phyloP scores from a whole-genome alignment of 371 early-diverging fungal species.

The Mucor plumbeus region DNA sequence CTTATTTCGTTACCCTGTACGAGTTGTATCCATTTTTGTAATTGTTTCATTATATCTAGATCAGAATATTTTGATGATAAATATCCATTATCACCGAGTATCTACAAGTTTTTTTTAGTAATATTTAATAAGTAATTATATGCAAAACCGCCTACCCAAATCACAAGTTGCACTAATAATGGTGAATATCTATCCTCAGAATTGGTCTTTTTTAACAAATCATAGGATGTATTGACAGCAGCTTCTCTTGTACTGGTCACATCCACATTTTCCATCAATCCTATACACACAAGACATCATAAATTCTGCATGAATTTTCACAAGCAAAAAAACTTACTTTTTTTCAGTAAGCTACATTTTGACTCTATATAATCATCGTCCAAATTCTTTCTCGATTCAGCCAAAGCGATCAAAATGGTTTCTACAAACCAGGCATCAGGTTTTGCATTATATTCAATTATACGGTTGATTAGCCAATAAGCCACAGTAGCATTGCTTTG shows the following conservation, averaged over 20 bases:
- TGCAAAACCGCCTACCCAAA: slow-evolving; percentile 22
- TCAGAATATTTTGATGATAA: slow-evolving; percentile 26
- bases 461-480: slow-evolving; percentile 31
- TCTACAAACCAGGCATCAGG: slow-evolving; percentile 27
- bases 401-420: slow-evolving; percentile 19
- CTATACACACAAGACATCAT: slow-evolving; percentile 10
- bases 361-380: slow-evolving; percentile 29
- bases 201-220: slow-evolving; percentile 12
- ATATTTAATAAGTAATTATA: too few relatives aligned
- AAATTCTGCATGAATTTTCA: slow-evolving; percentile 4
- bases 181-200: slow-evolving; percentile 16
- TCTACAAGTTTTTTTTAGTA: slow-evolving; percentile 17
- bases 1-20: slow-evolving; percentile 33
- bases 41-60: slow-evolving; percentile 37
- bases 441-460: slow-evolving; percentile 20
- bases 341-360: slow-evolving; percentile 30
- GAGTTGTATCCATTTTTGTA: slow-evolving; percentile 38
- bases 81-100: slow-evolving; percentile 42
- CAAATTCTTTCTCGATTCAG: slow-evolving; percentile 20
- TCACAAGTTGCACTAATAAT: slow-evolving; percentile 26
- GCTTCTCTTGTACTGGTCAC: slow-evolving; percentile 20
- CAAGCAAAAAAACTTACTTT: background rate
- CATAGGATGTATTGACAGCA: slow-evolving; percentile 19
- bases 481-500: slow-evolving; percentile 13
- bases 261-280: slow-evolving; percentile 16